Evolutionary conservation across 805 yeast species (phyloP).

Genomic region (Tetrapisispora namnaoensis): DNA sequence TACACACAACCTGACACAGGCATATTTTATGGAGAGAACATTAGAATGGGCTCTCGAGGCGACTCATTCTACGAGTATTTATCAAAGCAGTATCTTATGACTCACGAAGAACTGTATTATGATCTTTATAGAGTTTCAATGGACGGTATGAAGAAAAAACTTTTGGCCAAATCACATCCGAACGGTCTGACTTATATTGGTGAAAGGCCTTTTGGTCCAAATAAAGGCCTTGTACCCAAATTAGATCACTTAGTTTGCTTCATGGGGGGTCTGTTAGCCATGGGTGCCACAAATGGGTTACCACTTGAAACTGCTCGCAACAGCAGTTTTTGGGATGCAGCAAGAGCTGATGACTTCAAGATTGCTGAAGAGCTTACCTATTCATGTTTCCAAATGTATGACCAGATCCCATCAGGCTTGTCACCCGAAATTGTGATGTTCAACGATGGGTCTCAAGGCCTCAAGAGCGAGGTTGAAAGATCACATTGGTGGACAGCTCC

Average conservation of each 20-base stretch:
- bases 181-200: slow-evolving; percentile 60
- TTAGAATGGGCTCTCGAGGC: slow-evolving; percentile 84
- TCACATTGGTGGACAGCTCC: slow-evolving; percentile 26
- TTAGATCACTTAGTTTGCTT: slow-evolving; percentile 94
- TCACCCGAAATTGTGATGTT: slow-evolving; percentile 86
- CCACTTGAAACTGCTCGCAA: slow-evolving; percentile 46
- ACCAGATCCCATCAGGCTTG: slow-evolving; percentile 63
- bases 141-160: slow-evolving; percentile 61
- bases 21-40: slow-evolving; percentile 48
- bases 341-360: slow-evolving; percentile 51
- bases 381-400: slow-evolving; percentile 80
- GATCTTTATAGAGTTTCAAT: slow-evolving; percentile 71
- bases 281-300: slow-evolving; percentile 78
- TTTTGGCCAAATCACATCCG: slow-evolving; percentile 54
- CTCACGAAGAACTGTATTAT: slow-evolving; percentile 52
- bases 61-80: slow-evolving; percentile 89
- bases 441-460: slow-evolving; percentile 36
- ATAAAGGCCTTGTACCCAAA: slow-evolving; percentile 43
- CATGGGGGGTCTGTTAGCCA: slow-evolving; percentile 77
- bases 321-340: slow-evolving; percentile 45
- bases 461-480: slow-evolving; percentile 8
- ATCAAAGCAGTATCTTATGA: slow-evolving; percentile 75
- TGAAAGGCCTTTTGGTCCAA: slow-evolving; percentile 64
- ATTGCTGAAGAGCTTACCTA: slow-evolving; percentile 67
- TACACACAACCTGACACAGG: slow-evolving; percentile 70